Evolutionary conservation across 257 asterid genomes (phyloP), one percentile per base, ranked within the genome.

Genomic region (Nicotiana undulata): DNA sequence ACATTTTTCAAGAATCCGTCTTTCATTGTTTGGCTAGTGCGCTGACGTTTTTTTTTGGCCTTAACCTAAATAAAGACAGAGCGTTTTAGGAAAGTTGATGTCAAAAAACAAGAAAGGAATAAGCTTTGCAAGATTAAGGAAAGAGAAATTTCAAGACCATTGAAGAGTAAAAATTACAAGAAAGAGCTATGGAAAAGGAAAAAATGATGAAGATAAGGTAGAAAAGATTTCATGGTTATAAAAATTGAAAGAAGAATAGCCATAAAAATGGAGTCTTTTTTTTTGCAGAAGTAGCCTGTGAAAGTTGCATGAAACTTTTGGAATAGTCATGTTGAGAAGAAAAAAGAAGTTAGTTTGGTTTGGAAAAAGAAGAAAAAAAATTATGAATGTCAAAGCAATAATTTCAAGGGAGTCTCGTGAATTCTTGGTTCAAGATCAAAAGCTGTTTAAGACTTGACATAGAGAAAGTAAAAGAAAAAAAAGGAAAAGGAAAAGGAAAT

Each of bases 401-500:
- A 75, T 79, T 76, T 86, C 88, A 88, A 84, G 88, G 74, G 82
- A 58, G 31, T 84, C 90, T 78, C 89, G 90, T 88, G 89, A 88
- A 83, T 82, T 78, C 53, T 81, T 84, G 87, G 85, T 85, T 87
- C 79, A 52, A 77, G 40, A 79, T 8, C 61, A 66, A 59, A 81
- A 63, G 85, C 13, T 70, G 12, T 24, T 70, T 17, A 49, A 72
- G 24, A 72, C 61, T 46, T 55, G 28, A 32, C 11, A 49, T n/a
- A 52, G 63, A 63, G 80, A 67, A 20, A 75, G 84, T 28, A 66
- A 84, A 65, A 75, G 63, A 46, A 16, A 9, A 13, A 26, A 3
- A 2, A 1, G 1, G 1, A 15, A 61, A 63, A 29, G 20, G 17
- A 61, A 79, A 16, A 59, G 82, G 24, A 65, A 82, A 74, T 56